Base-by-base conservation (phyloP, 371 early-diverging fungal species). In the Mortierella sp. region DNA sequence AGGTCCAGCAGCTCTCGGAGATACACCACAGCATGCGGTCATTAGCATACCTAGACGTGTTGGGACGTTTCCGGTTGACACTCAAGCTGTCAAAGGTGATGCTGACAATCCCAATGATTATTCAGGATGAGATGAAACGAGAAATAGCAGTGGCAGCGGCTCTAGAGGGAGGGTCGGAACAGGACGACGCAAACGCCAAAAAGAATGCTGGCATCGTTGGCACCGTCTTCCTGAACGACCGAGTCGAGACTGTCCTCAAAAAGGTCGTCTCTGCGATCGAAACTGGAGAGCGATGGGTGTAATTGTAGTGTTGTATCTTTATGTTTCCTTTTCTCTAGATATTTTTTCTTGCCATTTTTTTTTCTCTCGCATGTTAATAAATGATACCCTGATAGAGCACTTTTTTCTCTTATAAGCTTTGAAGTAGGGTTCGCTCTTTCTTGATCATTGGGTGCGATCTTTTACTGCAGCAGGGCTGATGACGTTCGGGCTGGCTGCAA, bases 1-100 rank as follows among this genome's bases (percentile, higher is more conserved):
- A 94, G 60, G 80, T 94, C 9, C 89, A 92, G 81, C 89, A 90
- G 34, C 80, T 94, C 44, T 93, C 92, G 13, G 94, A 94, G 50
- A 82, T 93, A 45, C 92, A 94, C 80, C 91, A 91, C 28, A 89
- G 92, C 76, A 80, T 94, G 76, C 89, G 93, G 19, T 81, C 89
- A 10, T 79, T 94, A 21, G 91, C 92, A 6, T 92, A 92, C 71
- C 90, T 93, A 77, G 92, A 91, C 80, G 80, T 94, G 31, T 88
- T 92, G 88, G 90, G 91, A 45, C 89, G 94, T 24, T 90, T 94
- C 80, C 88, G 90, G 42, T 52, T 93, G 54, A 91, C 92, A 1
- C 88, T 94, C 60, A 91, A 91, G 26, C 88, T 94, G 72, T 90
- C 91, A 65, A 90, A 90, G 82, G 87, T 92, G 6, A 76, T 93